Evolutionary conservation across 176 grass and related monocot species (phyloP).

Genomic region (Avena insularis): DNA sequence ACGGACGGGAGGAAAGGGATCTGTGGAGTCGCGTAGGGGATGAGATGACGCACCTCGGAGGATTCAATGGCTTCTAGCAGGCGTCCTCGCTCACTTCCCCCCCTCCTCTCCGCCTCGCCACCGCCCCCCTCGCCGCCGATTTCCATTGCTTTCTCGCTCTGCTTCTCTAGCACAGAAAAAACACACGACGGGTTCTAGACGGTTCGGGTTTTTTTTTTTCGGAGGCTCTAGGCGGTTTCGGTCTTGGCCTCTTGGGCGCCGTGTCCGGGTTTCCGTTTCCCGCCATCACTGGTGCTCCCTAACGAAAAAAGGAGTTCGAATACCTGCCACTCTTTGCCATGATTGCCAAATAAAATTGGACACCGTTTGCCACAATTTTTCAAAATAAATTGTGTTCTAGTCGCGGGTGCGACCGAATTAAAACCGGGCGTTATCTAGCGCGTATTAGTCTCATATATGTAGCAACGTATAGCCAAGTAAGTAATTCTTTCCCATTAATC

Average conservation of each 20-base stretch:
- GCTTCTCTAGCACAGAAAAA: neutral
- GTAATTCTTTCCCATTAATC: no score
- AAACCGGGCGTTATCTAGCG: no score
- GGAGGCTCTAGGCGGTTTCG: neutral
- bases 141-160: neutral
- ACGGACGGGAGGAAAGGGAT: neutral
- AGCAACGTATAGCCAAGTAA: no score
- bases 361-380: no score
- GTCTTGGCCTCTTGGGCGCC: neutral
- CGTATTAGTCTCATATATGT: no score
- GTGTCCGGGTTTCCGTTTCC: neutral
- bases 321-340: no score
- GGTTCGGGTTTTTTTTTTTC: neutral
- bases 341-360: no score
- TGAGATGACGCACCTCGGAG: neutral
- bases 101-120: neutral
- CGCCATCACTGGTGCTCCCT: neutral
- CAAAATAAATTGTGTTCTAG: no score
- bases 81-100: neutral
- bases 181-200: neutral
- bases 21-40: neutral
- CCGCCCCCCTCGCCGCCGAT: neutral
- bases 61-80: neutral
- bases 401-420: no score
- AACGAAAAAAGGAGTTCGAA: no score